Evolutionary conservation across 805 yeast species (phyloP).

Genomic region (Saturnispora galanensis): DNA sequence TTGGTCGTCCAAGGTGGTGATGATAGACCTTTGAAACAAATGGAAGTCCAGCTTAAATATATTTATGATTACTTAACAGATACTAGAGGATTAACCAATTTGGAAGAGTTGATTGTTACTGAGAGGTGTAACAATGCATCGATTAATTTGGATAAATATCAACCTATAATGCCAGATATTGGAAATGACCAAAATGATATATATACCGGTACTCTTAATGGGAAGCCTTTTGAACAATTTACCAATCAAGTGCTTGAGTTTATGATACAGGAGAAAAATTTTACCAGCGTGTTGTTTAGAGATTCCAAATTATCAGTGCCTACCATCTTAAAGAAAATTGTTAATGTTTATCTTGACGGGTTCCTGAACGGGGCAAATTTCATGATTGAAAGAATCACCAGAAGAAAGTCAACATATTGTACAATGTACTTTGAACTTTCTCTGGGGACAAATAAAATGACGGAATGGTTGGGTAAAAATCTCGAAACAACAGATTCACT

Average conservation of each 20-base stretch:
- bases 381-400: constrained; percentile 32
- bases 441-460: constrained; percentile 12
- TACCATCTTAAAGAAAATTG: constrained; percentile 50
- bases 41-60: constrained; percentile 28
- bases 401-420: constrained; percentile 38
- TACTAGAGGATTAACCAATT: constrained; percentile 17
- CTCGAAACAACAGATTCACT: constrained; percentile 15
- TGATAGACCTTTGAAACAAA: constrained; percentile 28
- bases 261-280: constrained; percentile 15
- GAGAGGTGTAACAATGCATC: constrained; percentile 29
- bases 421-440: constrained; percentile 45
- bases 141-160: constrained; percentile 36
- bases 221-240: constrained; percentile 13
- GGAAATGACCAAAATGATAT: constrained; percentile 24
- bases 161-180: constrained; percentile 27
- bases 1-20: constrained; percentile 13
- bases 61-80: constrained; percentile 38
- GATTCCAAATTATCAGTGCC: constrained; percentile 24
- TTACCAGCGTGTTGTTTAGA: constrained; percentile 25
- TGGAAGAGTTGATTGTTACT: constrained; percentile 30
- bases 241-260: constrained; percentile 10
- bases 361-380: constrained; percentile 30
- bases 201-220: constrained; percentile 20
- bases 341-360: constrained; percentile 35
- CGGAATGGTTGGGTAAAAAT: constrained; percentile 6